phyloP scores from a whole-genome alignment of 2,329 filamentous ascomycete species.

The Ophiosphaerella korrae region DNA sequence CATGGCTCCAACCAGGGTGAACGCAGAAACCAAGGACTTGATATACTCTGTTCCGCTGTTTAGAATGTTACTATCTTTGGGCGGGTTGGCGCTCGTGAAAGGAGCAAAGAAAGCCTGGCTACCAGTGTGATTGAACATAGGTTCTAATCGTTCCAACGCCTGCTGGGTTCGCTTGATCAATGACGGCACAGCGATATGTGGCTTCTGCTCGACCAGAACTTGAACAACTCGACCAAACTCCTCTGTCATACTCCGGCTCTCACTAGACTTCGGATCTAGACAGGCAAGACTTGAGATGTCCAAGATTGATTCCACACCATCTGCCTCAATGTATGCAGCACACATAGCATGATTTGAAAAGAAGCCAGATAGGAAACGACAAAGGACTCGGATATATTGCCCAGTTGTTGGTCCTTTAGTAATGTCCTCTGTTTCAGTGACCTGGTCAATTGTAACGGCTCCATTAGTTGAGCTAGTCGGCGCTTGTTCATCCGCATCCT shows the following conservation, averaged over 20 bases:
- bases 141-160: conserved; percentile 69
- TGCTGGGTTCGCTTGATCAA: conserved; percentile 75
- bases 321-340: conserved; percentile 73
- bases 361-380: conserved; percentile 78
- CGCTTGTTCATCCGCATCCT: conserved; percentile 51
- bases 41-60: conserved; percentile 74
- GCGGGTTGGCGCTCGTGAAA: conserved; percentile 52
- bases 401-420: conserved; percentile 59
- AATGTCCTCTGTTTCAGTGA: conserved; percentile 57
- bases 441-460: conserved; percentile 42
- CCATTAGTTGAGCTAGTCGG: conserved; percentile 14
- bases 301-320: conserved; percentile 81
- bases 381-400: conserved; percentile 75
- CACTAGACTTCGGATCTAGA: conserved; percentile 74
- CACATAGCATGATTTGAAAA: conserved; percentile 76
- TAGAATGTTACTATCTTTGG: conserved; percentile 43
- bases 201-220: conserved; percentile 78
- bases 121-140: conserved; percentile 63
- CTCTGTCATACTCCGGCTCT: conserved; percentile 63
- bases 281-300: conserved; percentile 84
- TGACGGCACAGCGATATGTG: conserved; percentile 80
- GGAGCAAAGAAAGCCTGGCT: conserved; percentile 70
- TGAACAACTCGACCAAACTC: conserved; percentile 76
- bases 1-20: conserved; percentile 76
- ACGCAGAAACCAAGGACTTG: conserved; percentile 77